phyloP scores from a whole-genome alignment of 2,329 filamentous ascomycete genomes.

The Ophiostoma perfectum region DNA sequence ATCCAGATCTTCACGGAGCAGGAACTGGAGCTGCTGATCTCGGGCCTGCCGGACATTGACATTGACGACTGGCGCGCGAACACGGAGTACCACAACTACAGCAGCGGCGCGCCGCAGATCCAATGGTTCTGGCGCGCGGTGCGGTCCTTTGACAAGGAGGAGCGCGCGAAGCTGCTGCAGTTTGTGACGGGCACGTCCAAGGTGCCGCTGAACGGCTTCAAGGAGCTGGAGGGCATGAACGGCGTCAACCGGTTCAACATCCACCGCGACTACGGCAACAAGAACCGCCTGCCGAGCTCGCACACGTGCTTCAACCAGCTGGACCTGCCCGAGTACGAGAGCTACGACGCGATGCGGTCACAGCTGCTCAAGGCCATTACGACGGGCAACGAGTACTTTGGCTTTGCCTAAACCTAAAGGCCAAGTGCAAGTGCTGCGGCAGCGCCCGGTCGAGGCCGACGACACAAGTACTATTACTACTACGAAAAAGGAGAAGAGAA shows the following conservation, averaged over 20 bases:
- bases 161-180: slow-evolving; percentile 91
- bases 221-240: slow-evolving; percentile 99
- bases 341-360: slow-evolving; percentile 81
- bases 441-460: too few species aligned
- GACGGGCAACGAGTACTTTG: slow-evolving; percentile 95
- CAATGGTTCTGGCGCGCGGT: slow-evolving; percentile 99
- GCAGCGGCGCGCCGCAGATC: slow-evolving; percentile 86
- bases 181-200: slow-evolving; percentile 98
- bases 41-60: slow-evolving; percentile 93
- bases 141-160: slow-evolving; percentile 96
- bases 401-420: slow-evolving; percentile 65
- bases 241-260: slow-evolving; percentile 98
- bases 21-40: slow-evolving; percentile 92
- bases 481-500: not conserved
- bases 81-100: slow-evolving; percentile 98
- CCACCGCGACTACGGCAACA: slow-evolving; percentile 94
- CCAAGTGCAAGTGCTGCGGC: not conserved
- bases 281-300: slow-evolving; percentile 88
- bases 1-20: slow-evolving; percentile 99
- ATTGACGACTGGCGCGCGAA: slow-evolving; percentile 99
- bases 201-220: slow-evolving; percentile 96
- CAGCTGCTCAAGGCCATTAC: slow-evolving; percentile 94
- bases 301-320: slow-evolving; percentile 99
- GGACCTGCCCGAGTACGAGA: slow-evolving; percentile 96
- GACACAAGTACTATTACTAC: not conserved